phyloP scores from a whole-genome alignment of 192 early-diverging fungal genomes.

The Globomyces pollinis-pini region DNA sequence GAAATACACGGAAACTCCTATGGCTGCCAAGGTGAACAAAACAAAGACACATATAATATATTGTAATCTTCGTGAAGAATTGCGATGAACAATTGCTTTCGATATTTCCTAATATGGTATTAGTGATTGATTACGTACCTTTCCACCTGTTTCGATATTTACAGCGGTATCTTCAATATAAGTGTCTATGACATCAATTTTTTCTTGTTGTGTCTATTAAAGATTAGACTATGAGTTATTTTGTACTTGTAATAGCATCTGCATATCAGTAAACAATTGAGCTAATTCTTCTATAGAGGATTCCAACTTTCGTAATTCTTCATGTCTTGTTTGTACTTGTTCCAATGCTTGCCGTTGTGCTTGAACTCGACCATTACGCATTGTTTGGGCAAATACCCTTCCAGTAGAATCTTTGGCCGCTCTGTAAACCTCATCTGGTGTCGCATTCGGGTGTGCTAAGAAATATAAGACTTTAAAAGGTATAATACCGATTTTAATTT shows the following conservation, averaged over 20 bases:
- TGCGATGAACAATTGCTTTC: slow-evolving; percentile 8
- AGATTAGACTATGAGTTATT: background rate
- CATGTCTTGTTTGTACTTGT: slow-evolving; percentile 35
- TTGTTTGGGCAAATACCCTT: slow-evolving; percentile 31
- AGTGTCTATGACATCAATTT: slow-evolving; percentile 9
- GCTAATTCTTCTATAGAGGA: slow-evolving; percentile 33
- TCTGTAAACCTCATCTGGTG: slow-evolving; percentile 28
- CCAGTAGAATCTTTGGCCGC: slow-evolving; percentile 29
- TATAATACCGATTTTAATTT: slow-evolving; percentile 9
- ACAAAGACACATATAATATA: no score
- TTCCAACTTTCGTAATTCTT: slow-evolving; percentile 31
- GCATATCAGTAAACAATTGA: slow-evolving; percentile 39
- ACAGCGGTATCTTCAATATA: slow-evolving; percentile 4
- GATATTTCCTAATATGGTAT: no score
- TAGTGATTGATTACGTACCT: no score
- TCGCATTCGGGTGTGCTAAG: slow-evolving; percentile 25
- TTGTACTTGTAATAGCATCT: slow-evolving; percentile 31
- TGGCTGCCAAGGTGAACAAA: no score
- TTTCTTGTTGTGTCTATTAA: slow-evolving; percentile 13
- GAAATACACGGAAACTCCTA: no score
- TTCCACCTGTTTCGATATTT: slow-evolving; percentile 9
- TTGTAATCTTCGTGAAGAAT: no score
- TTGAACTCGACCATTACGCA: slow-evolving; percentile 16
- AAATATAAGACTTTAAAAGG: background rate
- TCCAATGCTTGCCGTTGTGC: slow-evolving; percentile 29